These are phyloP conservation scores for Chlorella sorokiniana DNA, from an alignment of 139 green algal species.

Conservation along the genomic window DNA sequence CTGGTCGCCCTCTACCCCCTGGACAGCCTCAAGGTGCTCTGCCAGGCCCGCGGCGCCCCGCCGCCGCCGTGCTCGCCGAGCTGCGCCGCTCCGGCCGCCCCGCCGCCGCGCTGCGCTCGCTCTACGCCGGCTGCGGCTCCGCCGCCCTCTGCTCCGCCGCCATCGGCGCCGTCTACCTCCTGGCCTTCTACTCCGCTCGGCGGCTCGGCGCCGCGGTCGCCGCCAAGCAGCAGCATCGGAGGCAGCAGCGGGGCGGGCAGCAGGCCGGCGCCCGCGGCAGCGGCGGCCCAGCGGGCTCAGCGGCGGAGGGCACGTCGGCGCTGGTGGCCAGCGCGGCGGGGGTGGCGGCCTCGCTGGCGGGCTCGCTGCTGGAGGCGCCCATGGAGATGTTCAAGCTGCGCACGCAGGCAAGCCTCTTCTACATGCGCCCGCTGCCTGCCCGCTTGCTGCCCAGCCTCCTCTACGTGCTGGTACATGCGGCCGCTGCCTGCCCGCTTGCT, in stretches of 20 bases:
- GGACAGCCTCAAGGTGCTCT: slow-evolving; percentile 75
- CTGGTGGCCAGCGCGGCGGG: slow-evolving; percentile 32
- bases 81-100: slow-evolving; percentile 26
- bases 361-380: slow-evolving; percentile 51
- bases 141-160: slow-evolving; percentile 54
- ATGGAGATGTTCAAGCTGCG: slow-evolving; percentile 73
- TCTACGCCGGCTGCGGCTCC: slow-evolving; percentile 58
- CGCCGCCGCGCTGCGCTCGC: slow-evolving; percentile 4
- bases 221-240: not conserved
- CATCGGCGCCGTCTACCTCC: slow-evolving; percentile 65
- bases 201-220: slow-evolving; percentile 4
- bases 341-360: slow-evolving; percentile 30
- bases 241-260: not conserved
- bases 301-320: slow-evolving; percentile 29
- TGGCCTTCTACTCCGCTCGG: slow-evolving; percentile 48
- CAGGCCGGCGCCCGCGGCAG: not conserved
- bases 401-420: slow-evolving; percentile 46
- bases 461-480: not conserved
- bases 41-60: slow-evolving; percentile 54
- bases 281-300: not conserved
- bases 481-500: not conserved
- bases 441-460: not conserved
- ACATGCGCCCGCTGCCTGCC: too few species aligned
- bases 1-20: slow-evolving; percentile 69
- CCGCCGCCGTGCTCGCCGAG: slow-evolving; percentile 40